Conservation (phyloP, 2,329 filamentous ascomycete genomes). For the Colletotrichum lupini region DNA sequence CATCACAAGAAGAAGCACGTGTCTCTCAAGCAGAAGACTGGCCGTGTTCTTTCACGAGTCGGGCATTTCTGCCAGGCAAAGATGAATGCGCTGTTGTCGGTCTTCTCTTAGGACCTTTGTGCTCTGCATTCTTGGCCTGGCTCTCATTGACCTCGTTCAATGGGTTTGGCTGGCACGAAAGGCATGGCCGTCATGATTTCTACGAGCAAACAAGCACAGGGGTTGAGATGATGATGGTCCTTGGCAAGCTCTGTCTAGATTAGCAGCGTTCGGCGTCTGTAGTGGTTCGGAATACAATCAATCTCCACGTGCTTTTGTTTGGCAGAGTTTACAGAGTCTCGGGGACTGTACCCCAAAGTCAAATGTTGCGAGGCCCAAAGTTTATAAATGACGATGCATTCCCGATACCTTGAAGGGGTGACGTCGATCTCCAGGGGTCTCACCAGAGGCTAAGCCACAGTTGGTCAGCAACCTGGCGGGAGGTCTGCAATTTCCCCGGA, state of each 20-base stretch:
- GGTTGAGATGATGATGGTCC: background rate
- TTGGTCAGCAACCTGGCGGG: slow-evolving; percentile 14
- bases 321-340: background rate
- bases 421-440: slow-evolving; percentile 27
- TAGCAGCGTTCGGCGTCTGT: slow-evolving; percentile 2
- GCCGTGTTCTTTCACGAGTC: slow-evolving; percentile 14
- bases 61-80: slow-evolving; percentile 17
- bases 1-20: background rate
- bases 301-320: slow-evolving; percentile 4
- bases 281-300: slow-evolving; percentile 27
- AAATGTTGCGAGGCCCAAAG: background rate
- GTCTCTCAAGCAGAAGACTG: background rate
- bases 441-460: slow-evolving; percentile 21
- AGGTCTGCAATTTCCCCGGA: slow-evolving; percentile 30
- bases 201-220: background rate
- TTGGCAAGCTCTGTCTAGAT: slow-evolving; percentile 3
- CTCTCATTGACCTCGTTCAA: background rate
- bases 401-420: slow-evolving; percentile 16
- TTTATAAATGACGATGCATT: background rate
- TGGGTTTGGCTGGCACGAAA: background rate
- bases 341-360: background rate
- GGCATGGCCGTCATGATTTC: background rate
- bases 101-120: slow-evolving; percentile 7
- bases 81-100: slow-evolving; percentile 11
- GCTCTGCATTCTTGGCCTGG: background rate